A percentile compares a stretch with the other conserved stretches of the same genome.
Evolutionary conservation across 306 rosid species (phyloP).

Genomic region (Betula pendula): DNA sequence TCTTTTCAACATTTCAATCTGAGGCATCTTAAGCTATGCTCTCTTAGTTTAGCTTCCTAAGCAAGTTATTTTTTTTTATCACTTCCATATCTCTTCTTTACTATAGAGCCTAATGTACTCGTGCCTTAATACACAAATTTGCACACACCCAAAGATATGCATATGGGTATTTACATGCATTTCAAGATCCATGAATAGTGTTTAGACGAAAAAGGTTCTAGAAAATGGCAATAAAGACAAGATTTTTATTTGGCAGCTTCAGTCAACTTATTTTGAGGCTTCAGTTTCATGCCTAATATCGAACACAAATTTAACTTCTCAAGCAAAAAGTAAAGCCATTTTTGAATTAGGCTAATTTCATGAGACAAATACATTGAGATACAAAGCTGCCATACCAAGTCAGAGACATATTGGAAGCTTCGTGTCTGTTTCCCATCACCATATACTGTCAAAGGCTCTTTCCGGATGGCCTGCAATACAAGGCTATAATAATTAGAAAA

Average conservation of each 20-base stretch:
- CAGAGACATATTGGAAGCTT: constrained; percentile 98
- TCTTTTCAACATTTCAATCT: background rate
- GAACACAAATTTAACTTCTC: background rate
- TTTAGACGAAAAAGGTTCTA: background rate
- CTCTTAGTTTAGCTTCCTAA: background rate
- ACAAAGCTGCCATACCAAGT: constrained; percentile 61
- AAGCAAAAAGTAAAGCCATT: background rate
- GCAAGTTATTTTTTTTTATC: background rate
- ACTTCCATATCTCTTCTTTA: background rate
- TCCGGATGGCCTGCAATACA: constrained; percentile 79
- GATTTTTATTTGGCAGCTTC: background rate
- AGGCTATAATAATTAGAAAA: background rate
- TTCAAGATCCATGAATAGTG: background rate
- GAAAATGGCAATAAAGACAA: background rate
- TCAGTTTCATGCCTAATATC: background rate
- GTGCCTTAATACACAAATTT: background rate
- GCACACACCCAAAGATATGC: background rate
- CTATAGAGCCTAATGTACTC: background rate
- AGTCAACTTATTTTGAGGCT: background rate
- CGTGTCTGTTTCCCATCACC: constrained; percentile 98
- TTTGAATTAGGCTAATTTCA: constrained; percentile 15
- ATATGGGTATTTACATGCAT: background rate
- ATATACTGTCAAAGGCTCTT: constrained; percentile 84
- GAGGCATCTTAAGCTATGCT: background rate
- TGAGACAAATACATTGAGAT: background rate